Percentiles rank a stretch among this genome's conserved stretches.
Evolutionary conservation across 495 filamentous ascomycete species (phyloP).

Genomic region (Hamigera avellanea): DNA sequence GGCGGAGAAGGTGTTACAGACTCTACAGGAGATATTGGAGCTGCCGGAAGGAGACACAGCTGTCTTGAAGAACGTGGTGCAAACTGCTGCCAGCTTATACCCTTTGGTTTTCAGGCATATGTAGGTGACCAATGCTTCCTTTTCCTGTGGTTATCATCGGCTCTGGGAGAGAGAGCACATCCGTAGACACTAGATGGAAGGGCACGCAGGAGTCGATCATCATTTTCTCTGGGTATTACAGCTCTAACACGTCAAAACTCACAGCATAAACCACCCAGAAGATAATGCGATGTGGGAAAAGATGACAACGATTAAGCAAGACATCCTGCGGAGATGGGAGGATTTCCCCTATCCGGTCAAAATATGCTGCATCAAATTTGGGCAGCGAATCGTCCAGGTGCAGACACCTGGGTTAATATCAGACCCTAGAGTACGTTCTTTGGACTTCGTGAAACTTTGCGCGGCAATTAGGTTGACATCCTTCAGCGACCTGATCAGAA

Average conservation of each 20-base stretch:
- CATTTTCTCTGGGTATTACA: neutral
- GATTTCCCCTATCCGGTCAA: conserved; percentile 61
- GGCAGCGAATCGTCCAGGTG: conserved; percentile 81
- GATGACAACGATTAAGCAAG: conserved; percentile 80
- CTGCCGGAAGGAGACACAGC: conserved; percentile 59
- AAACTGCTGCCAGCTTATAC: conserved; percentile 82
- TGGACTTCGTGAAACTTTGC: neutral
- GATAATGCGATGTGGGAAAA: conserved; percentile 74
- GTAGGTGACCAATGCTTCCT: conserved; percentile 46
- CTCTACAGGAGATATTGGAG: conserved; percentile 61
- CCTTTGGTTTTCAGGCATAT: conserved; percentile 82
- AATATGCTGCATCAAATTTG: conserved; percentile 94
- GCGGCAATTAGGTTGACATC: conserved; percentile 1
- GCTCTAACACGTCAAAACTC: conserved; percentile 21
- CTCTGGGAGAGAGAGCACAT: conserved; percentile 2
- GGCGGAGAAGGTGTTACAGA: conserved; percentile 59
- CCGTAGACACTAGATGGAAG: conserved; percentile 14
- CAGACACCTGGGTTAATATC: conserved; percentile 75
- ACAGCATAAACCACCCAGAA: conserved; percentile 71
- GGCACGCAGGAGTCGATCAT: no score
- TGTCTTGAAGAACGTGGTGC: conserved; percentile 68
- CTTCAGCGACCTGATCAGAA: conserved; percentile 66
- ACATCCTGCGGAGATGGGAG: conserved; percentile 83
- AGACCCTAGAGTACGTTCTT: conserved; percentile 66
- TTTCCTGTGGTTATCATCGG: neutral